Base-by-base conservation (phyloP, 2,329 filamentous ascomycete genomes). In the Claviceps quebecensis region DNA sequence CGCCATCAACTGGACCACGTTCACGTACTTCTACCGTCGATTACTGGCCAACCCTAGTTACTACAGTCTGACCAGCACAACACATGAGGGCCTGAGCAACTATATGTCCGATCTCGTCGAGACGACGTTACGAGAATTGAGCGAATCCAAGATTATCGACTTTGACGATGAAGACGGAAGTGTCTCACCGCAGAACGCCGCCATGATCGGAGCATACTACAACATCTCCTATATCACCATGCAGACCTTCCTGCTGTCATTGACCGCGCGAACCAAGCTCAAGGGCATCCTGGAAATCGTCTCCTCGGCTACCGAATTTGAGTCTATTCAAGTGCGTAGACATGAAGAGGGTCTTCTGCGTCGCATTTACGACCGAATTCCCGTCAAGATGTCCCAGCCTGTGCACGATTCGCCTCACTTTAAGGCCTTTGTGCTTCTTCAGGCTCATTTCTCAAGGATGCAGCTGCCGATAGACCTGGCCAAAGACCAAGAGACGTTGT, bases 221-320 rank as follows among this genome's bases (percentile, higher is more conserved):
- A 97, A 96, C 69, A 95, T 98, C 63, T 96, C 91, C 5, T 97
- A 96, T 71, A 87, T 95, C 66, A 98, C 93, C 2, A 98, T 98
- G 90, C 91, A 98, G 70, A 98, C 93, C 0, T 91, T 98, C 75
- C 74, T 98, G 49, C 75, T 98, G 52, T 98, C 93, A 14, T 77
- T 98, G 46, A 90, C 81, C 51, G 82, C 82, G 43, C 84, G 84
- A 59, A 97, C 90, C 4, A 97, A 95, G 73, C 80, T 98, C 57
- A 98, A 98, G 76, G 89, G 89, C 46, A 90, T 98, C 44, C 75
- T 98, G 51, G 93, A 98, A 68, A 97, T 98, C 60, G 83, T 97
- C 54, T 96, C 93, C 1, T 95, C 93, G 1, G 94, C 94, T 5
- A 94, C 89, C 1, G 93, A 98, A 64, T 98, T 97, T 55, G 94